These are phyloP conservation scores for Xerocomus nothofagi DNA, from an alignment of 1,284 basidiomycete genomes.

Conservation along the genomic window DNA sequence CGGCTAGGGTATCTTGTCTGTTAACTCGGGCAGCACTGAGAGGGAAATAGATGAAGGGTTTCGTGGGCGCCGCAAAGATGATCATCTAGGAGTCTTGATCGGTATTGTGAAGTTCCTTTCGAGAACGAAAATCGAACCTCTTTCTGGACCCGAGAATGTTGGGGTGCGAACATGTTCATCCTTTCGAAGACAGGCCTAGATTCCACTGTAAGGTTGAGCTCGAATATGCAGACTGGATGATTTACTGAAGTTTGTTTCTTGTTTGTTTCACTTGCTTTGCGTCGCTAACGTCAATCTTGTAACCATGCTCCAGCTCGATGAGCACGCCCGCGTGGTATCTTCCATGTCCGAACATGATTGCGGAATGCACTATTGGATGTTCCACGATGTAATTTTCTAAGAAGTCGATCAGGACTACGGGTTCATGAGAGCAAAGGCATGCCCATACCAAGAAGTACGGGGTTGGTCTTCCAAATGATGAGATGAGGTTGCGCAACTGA, in stretches of 20 bases:
- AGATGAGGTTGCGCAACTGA: not conserved
- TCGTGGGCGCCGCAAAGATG: slow-evolving; percentile 12
- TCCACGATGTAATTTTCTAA: slow-evolving; percentile 19
- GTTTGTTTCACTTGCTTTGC: slow-evolving; percentile 8
- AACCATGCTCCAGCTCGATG: slow-evolving; percentile 33
- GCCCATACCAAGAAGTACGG: slow-evolving; percentile 17
- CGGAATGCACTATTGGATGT: slow-evolving; percentile 12
- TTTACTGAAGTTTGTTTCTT: slow-evolving; percentile 19
- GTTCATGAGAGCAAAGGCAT: not conserved
- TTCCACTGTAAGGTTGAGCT: not conserved
- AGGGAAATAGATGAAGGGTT: slow-evolving; percentile 16
- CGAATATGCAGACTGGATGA: not conserved
- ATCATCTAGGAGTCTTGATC: slow-evolving; percentile 16
- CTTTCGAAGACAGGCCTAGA: slow-evolving; percentile 40
- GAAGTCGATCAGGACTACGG: not conserved
- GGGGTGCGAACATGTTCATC: slow-evolving; percentile 42
- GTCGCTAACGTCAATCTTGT: slow-evolving; percentile 28
- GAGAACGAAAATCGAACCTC: slow-evolving; percentile 23
- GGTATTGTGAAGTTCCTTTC: not conserved
- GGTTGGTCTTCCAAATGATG: slow-evolving; percentile 16
- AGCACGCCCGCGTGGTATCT: slow-evolving; percentile 40
- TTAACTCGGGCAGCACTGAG: slow-evolving; percentile 1
- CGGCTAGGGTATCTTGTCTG: slow-evolving; percentile 12
- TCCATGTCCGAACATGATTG: slow-evolving; percentile 43
- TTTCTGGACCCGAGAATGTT: slow-evolving; percentile 44